Base-by-base conservation (phyloP, 2,329 filamentous ascomycete species). In the Fusarium tjaetaba region DNA sequence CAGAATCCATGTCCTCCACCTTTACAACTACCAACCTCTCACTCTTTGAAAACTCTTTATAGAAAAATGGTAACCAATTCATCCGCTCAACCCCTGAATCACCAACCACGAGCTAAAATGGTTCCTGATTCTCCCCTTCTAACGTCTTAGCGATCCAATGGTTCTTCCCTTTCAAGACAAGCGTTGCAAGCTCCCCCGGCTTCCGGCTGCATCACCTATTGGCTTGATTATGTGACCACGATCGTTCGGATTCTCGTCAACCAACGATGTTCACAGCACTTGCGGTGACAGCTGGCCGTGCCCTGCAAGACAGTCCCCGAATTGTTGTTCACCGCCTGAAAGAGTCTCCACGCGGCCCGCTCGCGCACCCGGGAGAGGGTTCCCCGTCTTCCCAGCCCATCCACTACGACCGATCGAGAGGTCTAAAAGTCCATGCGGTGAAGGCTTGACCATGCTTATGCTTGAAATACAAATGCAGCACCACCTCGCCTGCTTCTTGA, bases 201-300 rank as follows among this genome's bases (percentile, higher is more conserved):
- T 55, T 49, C 51, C 72, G 69, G 77, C 28, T 76, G 55, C 24
- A 57, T n/a, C 65, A 78, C 76, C 77, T 63, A 78, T 78, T 78
- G 77, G 77, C 61, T 67, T 64, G 49, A 64, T 55, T 60, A 53
- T 43, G 48, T 57, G 58, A 66, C 63, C 61, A 65, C 60, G 51
- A 46, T 65, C 38, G 61, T 67, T 66, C 41, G 36, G 22, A 68
- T 46, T 28, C 36, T 60, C 45, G 52, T 75, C 67, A 63, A 41
- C 73, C 71, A 77, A 76, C 72, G 60, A 71, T 59, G 46, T 65
- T 46, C 61, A 68, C 69, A 71, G 73, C 68, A 74, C 76, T 78
- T 77, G 76, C 76, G 76, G 76, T 78, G 76, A 78, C 76, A 77
- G 63, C 75, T 77, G 75, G 71, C 75, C 49, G 46, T 55, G 69